Base-by-base conservation (phyloP, 192 early-diverging fungal genomes). In the Backusella liffmaniae region DNA sequence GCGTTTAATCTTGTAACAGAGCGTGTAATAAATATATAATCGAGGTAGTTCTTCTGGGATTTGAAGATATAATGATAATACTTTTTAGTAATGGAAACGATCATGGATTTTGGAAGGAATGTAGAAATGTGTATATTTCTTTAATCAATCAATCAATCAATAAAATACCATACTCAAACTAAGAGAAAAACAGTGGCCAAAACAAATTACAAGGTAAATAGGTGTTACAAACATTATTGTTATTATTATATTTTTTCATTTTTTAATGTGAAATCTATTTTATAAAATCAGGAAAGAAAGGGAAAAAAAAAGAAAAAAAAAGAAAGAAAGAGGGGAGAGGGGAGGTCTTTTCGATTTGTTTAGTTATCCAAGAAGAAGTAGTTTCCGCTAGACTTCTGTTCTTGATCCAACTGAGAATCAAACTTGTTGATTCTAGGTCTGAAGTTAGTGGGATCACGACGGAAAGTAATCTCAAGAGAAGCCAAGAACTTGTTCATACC, bases 401-500 rank as follows among this genome's bases (percentile, higher is more conserved):
- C 97, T 85, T 91, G 92, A 86, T 99, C 97, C 88, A 95, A 94
- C 62, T 92, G 88, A 53, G 96, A 99, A 36, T 96, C 94, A 42
- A 87, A 53, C 89, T 99, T 99, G 93, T 99, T 99, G 86, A 99
- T 98, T 80, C 97, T 90, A 36, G 97, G 97, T 67, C 97, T 91
- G 93, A 86, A 98, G 89, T 99, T 99, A 76, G 93, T 93, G 16
- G 96, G 96, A 84, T 98, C 97, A 77, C 97, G 92, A 78, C 96
- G 95, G 94, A 99, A 98, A 5, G 96, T 98, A 80, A 99, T 96
- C 80, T 96, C 84, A 26, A 99, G 89, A 59, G 90, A 89, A 75
- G 92, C 85, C 86, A 99, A 90, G 88, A 99, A 99, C 80, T 88
- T 92, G 93, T 98, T 98, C 95, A 99, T 98, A 76, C 97, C 97